Evolutionary conservation across 371 early-diverging fungal species (phyloP), one percentile per base, ranked within the genome.

Genomic region (Capillidium rhysosporum): DNA sequence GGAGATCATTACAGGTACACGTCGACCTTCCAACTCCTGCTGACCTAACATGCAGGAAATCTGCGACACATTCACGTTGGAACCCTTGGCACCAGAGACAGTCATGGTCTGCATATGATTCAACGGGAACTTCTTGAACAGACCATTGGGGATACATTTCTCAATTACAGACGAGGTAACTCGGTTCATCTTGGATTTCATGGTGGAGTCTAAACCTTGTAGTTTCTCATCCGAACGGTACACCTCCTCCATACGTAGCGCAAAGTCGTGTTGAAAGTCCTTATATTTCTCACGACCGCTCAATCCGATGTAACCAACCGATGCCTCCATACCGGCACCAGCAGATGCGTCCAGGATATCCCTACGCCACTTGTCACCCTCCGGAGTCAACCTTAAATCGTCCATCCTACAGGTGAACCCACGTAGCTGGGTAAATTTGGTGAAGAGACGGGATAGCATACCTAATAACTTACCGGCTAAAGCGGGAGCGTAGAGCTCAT

Each of bases 51-150:
- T 75, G 67, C 95, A 92, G 2, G 96, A 89, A 63, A 99, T 99
- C 69, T 99, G 99, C 5, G 92, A 86, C 24, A 94, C 84, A 66
- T 99, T 99, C 51, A 99, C 96, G 56, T 83, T 81, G 20, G 86
- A 86, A 51, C 99, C 99, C 73, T 99, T 99, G 58, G 99, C 98
- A 63, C 99, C 99, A 40, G 95, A 90, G 21, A 86, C 82, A 1
- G 98, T 93, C 93, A 98, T 98, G 66, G 94, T 76, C 69, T 89
- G 92, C 96, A 99, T 98, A 73, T 91, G 88, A 66, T 99, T 99
- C 52, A 76, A 64, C 25, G 97, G 97, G 81, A 97, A 98, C 46
- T 75, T 57, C 34, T 59, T 61, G 49, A 65, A 28, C 52, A 95
- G 70, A 46, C 84, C 79, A 30, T 75, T 69, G n/a, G 95, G 95